Evolutionary conservation across 2,329 filamentous ascomycete genomes (phyloP), one percentile per base, ranked within the genome.

Genomic region (Aspergillus cejpii): DNA sequence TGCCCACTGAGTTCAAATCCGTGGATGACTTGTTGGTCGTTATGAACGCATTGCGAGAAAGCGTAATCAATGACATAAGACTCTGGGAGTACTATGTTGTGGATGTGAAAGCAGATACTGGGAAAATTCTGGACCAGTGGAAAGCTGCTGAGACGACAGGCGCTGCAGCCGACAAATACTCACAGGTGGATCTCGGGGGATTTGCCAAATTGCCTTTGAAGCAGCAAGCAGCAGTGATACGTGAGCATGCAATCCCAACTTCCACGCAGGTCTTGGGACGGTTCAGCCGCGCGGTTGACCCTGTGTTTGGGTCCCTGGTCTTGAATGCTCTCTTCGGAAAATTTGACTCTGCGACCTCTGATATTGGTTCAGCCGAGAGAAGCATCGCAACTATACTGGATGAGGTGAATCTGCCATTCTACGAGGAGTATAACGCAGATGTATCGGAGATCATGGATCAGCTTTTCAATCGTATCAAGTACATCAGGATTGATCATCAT

Each of bases 41-140:
- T 48, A 94, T 96, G 83, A 82, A 87, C 23, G 86, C 80, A 6
- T 78, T 94, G 59, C 94, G 92, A 66, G 79, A 79, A 15, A 78
- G 89, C 43, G 88, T 92, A 27, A 79, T 98, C 59, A 79, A 79
- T 20, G 77, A 80, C 31, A 80, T 91, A 49, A 83, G 83, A 39
- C 76, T 98, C 1, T 98, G 92, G 92, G 87, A 98, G 63, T 98
- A 84, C 70, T 98, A 96, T 62, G 81, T 85, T 12, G 72, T 94
- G 45, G 80, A 97, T 59, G 82, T 92, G 3, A 81, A 91, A 45
- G 74, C 78, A 23, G 80, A 91, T 60, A 76, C 81, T 4, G 76
- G 84, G 51, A 79, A 79, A 5, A 80, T 84, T 26, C 66, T 92
- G 2, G 75, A 85, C 34, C 76, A 82, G 1, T 97, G 91, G 88